These are phyloP conservation scores for Penicillium tannophilum DNA, from an alignment of 495 filamentous ascomycete genomes.

Conservation along the genomic window DNA sequence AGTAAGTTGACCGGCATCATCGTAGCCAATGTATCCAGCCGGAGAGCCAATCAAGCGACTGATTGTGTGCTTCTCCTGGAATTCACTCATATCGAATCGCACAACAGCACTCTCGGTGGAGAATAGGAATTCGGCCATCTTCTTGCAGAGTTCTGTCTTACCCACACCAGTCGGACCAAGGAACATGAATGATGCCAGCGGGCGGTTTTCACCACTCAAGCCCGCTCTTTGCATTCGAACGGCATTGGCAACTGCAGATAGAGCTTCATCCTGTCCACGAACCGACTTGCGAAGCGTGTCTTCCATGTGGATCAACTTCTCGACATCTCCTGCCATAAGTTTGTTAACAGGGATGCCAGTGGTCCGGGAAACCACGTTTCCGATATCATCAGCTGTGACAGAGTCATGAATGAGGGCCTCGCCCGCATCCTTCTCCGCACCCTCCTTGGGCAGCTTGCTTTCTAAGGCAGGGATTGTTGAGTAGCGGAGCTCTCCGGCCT, in stretches of 20 bases:
- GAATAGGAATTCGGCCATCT: slow-evolving; percentile 90
- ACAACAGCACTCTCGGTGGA: slow-evolving; percentile 87
- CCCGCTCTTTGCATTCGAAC: slow-evolving; percentile 94
- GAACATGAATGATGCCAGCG: slow-evolving; percentile 95
- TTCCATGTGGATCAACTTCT: slow-evolving; percentile 94
- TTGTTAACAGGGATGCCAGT: slow-evolving; percentile 93
- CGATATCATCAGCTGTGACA: slow-evolving; percentile 92
- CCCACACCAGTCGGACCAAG: slow-evolving; percentile 95
- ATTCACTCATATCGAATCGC: slow-evolving; percentile 97
- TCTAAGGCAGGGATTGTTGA: slow-evolving; percentile 81
- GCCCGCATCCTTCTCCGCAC: slow-evolving; percentile 42
- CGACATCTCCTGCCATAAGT: slow-evolving; percentile 87
- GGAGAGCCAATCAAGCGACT: slow-evolving; percentile 90
- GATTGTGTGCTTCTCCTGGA: slow-evolving; percentile 96
- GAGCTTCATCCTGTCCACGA: slow-evolving; percentile 90
- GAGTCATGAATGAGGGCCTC: slow-evolving; percentile 83
- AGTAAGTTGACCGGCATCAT: slow-evolving; percentile 94
- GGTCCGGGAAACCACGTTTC: slow-evolving; percentile 81
- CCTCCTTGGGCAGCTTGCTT: slow-evolving; percentile 76
- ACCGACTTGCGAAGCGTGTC: slow-evolving; percentile 82
- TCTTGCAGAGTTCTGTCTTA: slow-evolving; percentile 97
- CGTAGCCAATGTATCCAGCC: slow-evolving; percentile 94
- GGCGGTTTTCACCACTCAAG: slow-evolving; percentile 85
- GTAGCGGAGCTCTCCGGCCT: slow-evolving; percentile 85
- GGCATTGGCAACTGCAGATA: slow-evolving; percentile 87